Evolutionary conservation across 2,329 filamentous ascomycete species (phyloP), one percentile per base, ranked within the genome.

Genomic region (Fusarium protoensiforme): DNA sequence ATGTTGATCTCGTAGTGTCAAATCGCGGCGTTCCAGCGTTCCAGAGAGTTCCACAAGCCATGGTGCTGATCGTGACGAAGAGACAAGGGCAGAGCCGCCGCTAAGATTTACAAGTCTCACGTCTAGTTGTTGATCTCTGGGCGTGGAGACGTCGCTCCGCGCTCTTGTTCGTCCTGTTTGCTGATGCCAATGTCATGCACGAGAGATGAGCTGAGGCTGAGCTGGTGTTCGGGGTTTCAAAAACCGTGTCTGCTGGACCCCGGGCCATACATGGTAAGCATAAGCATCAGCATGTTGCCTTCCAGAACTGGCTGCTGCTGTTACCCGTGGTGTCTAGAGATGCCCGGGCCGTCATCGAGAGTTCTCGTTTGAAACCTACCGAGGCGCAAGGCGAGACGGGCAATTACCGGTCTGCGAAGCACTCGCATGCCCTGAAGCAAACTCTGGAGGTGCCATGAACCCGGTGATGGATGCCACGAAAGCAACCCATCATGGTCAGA

Each of bases 21-120:
- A 67, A 72, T 64, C 58, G 61, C 63, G 61, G 57, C 58, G 59
- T 63, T 62, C 31, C 68, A 67, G 53, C 51, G 68, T 59, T 59
- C 53, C 68, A 67, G 71, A 73, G 57, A 64, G 68, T 64, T 66
- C 71, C 71, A 74, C 56, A 69, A 65, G 58, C 33, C 71, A 69
- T 58, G 48, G 20, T 33, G 68, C 65, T 72, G 68, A 73, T 74
- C 61, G 56, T 64, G 71, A 65, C 71, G 64, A 71, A 73, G 53
- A 60, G 53, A 64, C 67, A 71, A 73, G 71, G 70, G 60, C 71
- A 73, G 70, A 73, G 67, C 67, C 64, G 67, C 71, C 68, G 68
- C 68, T 71, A 64, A 48, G 31, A 62, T 38, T 48, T 38, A 48
- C 61, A 59, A 57, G 59, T 70, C 53, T 70, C 43, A 61, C 48